phyloP scores from a whole-genome alignment of 2,329 filamentous ascomycete genomes.

The Emmonsiellopsis sp. region DNA sequence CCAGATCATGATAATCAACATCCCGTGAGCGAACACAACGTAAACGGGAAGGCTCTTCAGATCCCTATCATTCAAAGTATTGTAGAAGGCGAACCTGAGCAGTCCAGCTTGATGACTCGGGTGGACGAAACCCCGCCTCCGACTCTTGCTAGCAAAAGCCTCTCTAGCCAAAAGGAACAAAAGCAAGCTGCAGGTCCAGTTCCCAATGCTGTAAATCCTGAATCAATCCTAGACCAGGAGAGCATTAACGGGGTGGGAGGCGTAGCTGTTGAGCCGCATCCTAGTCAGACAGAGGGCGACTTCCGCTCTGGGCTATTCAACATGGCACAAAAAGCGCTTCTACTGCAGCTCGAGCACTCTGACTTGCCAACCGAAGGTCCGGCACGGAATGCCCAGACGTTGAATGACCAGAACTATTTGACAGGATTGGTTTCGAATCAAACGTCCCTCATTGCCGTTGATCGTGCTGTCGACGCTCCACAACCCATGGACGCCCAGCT shows the following conservation, averaged over 20 bases:
- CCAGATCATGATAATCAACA: not conserved
- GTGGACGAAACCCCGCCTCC: not conserved
- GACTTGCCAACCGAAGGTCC: not conserved
- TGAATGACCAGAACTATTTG: not conserved
- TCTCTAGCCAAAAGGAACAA: not conserved
- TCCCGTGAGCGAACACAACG: not conserved
- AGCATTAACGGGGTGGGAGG: not conserved
- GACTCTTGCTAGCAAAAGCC: not conserved
- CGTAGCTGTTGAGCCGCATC: not conserved
- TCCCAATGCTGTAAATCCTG: not conserved
- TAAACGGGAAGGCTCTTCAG: not conserved
- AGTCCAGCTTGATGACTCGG: not conserved
- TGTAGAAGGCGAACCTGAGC: not conserved
- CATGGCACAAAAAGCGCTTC: constrained; percentile 6
- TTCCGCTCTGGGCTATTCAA: constrained; percentile 1
- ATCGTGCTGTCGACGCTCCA: not conserved
- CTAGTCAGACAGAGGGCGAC: constrained; percentile 1
- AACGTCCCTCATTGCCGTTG: not conserved
- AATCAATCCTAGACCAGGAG: not conserved
- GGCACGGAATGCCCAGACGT: not conserved
- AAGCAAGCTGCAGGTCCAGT: not conserved
- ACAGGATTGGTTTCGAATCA: not conserved
- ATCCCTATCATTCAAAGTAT: not conserved
- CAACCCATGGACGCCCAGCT: not conserved
- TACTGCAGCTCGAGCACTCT: constrained; percentile 4